Conservation (phyloP, 2,329 filamentous ascomycete genomes). For the Colletotrichum sp. region DNA sequence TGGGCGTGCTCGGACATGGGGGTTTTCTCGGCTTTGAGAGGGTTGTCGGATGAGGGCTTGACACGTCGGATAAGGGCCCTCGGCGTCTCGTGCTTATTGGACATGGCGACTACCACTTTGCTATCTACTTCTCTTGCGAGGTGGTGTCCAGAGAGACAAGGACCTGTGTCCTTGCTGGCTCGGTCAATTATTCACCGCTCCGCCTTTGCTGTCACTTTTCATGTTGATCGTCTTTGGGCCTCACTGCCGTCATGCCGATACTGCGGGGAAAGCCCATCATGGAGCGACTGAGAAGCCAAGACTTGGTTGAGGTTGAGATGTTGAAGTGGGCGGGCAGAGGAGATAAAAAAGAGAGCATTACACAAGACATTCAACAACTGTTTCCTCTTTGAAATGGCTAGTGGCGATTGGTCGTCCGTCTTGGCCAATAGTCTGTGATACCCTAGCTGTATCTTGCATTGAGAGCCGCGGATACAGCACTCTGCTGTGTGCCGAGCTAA, state of each 20-base stretch:
- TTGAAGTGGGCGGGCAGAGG: not conserved
- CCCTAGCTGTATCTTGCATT: not conserved
- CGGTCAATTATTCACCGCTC: not conserved
- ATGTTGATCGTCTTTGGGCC: not conserved
- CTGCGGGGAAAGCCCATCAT: not conserved
- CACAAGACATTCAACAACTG: not conserved
- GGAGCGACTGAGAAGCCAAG: not conserved
- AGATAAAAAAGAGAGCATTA: not conserved
- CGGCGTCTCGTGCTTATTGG: not conserved
- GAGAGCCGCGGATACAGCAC: not conserved
- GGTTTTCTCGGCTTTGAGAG: not conserved
- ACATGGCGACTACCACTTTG: not conserved
- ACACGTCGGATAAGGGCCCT: constrained; percentile 4
- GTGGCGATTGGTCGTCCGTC: not conserved
- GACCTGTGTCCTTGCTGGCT: not conserved
- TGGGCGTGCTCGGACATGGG: not conserved
- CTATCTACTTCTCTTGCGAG: not conserved
- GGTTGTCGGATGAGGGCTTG: constrained; percentile 11
- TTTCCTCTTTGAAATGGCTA: not conserved
- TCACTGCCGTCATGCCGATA: not conserved
- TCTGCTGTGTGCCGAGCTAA: not conserved
- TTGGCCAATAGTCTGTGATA: not conserved
- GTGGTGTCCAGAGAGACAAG: not conserved
- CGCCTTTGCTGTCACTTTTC: not conserved
- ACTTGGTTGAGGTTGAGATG: not conserved